phyloP scores from a whole-genome alignment of 352 stramenopile genomes.

The Aphanomyces invadans region DNA sequence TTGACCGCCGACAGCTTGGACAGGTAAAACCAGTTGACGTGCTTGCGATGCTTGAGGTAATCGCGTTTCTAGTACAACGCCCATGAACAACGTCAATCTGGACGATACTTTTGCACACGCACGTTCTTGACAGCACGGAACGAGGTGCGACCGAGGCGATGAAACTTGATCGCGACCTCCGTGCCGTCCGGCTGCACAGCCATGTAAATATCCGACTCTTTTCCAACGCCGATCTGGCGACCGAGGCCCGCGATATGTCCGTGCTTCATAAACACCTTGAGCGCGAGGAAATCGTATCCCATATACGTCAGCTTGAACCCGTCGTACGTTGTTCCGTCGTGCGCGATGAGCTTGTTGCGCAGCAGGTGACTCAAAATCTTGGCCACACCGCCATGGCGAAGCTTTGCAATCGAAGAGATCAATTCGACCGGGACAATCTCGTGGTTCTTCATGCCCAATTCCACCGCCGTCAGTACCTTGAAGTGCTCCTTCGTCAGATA shows the following conservation, averaged over 20 bases:
- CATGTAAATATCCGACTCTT: conserved; percentile 99
- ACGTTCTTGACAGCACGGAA: conserved; percentile 94
- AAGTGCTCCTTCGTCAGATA: conserved; percentile 95
- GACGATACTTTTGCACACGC: conserved; percentile 22
- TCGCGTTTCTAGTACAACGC: conserved; percentile 90
- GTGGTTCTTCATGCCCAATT: conserved; percentile 99
- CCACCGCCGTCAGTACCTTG: conserved; percentile 96
- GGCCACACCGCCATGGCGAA: conserved; percentile 95
- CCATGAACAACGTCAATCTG: neutral
- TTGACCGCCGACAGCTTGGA: conserved; percentile 97
- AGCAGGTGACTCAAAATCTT: conserved; percentile 97
- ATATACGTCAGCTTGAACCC: conserved; percentile 97
- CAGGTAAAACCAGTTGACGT: conserved; percentile 98
- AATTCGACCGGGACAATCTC: conserved; percentile 95
- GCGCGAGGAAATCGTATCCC: conserved; percentile 98
- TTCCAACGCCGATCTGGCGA: conserved; percentile 96
- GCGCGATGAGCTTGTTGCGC: conserved; percentile 96
- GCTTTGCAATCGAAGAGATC: conserved; percentile 93
- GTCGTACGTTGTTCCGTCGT: conserved; percentile 96
- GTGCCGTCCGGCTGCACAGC: conserved; percentile 90
- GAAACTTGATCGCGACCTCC: conserved; percentile 98
- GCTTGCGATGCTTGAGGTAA: conserved; percentile 95
- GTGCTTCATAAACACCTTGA: conserved; percentile 92
- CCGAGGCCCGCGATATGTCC: conserved; percentile 88
- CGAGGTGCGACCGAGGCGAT: conserved; percentile 97